Percentiles rank a stretch among this genome's conserved stretches.
phyloP scores from a whole-genome alignment of 1,284 basidiomycete genomes.

The Ceratobasidium theobromae region DNA sequence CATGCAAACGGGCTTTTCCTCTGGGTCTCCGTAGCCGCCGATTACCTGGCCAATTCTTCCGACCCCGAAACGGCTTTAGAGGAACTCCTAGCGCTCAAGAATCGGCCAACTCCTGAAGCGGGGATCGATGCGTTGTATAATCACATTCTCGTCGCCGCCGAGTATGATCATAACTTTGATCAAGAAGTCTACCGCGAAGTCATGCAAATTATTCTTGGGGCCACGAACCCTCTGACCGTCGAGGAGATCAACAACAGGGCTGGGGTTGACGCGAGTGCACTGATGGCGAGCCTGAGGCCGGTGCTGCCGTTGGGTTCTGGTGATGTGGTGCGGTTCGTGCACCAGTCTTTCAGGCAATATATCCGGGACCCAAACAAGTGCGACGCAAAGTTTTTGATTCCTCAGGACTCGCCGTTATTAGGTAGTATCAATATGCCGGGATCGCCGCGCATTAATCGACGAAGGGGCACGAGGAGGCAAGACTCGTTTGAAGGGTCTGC shows the following conservation, averaged over 20 bases:
- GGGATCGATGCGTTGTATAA: constrained; percentile 5
- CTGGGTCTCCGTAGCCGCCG: constrained; percentile 6
- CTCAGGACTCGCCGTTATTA: neutral
- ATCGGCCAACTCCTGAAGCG: constrained; percentile 8
- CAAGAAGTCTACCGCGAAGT: neutral
- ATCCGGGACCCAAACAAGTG: constrained; percentile 4
- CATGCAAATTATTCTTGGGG: neutral
- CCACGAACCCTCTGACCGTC: neutral
- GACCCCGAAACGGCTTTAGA: neutral
- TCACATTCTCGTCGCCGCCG: neutral
- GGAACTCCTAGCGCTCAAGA: neutral
- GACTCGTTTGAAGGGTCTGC: too few species aligned
- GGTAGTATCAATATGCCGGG: neutral
- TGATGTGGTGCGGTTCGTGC: neutral
- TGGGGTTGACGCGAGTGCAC: neutral
- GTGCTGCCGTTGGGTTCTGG: neutral
- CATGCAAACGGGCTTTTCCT: constrained; percentile 15
- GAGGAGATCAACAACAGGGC: neutral
- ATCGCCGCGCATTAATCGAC: neutral
- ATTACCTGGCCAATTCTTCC: neutral
- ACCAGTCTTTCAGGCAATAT: constrained; percentile 14
- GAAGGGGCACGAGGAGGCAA: too few species aligned
- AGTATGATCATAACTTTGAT: neutral
- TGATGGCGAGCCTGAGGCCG: neutral
- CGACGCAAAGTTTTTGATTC: neutral